Evolutionary conservation across 495 filamentous ascomycete genomes (phyloP).

Genomic region (Daldinia concentrica): DNA sequence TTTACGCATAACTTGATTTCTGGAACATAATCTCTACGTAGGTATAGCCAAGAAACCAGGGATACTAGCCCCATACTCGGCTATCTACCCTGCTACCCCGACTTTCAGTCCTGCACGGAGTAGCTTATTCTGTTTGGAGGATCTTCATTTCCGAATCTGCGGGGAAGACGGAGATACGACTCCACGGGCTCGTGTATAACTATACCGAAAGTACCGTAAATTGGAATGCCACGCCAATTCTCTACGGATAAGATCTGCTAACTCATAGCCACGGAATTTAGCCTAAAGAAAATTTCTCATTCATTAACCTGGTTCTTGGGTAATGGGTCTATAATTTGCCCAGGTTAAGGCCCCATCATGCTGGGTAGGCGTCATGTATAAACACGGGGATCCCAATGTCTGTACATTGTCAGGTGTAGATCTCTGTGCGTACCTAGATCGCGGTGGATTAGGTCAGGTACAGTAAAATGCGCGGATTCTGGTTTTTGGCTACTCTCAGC

Average conservation of each 20-base stretch:
- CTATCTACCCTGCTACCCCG: conserved; percentile 30
- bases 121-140: not conserved
- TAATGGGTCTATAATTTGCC: conserved; percentile 13
- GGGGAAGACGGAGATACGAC: conserved; percentile 17
- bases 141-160: conserved; percentile 12
- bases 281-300: conserved; percentile 30
- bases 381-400: conserved; percentile 26
- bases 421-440: conserved; percentile 7
- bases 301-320: conserved; percentile 31
- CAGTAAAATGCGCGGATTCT: conserved; percentile 46
- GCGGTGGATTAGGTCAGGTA: conserved; percentile 1
- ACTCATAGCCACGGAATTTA: conserved; percentile 19
- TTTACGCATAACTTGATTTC: not conserved
- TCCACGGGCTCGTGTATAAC: conserved; percentile 20
- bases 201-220: conserved; percentile 27
- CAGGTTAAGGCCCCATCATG: conserved; percentile 18
- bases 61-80: not conserved
- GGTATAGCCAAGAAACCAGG: not conserved
- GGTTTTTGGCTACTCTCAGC: conserved; percentile 45
- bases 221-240: conserved; percentile 11
- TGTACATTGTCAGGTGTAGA: not conserved
- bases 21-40: not conserved
- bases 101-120: conserved; percentile 17
- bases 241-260: conserved; percentile 24
- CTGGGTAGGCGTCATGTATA: conserved; percentile 34